Percentiles rank a stretch among this genome's conserved stretches.
Conservation (phyloP, 352 stramenopile genomes). For the Globisporangium nagaii region DNA sequence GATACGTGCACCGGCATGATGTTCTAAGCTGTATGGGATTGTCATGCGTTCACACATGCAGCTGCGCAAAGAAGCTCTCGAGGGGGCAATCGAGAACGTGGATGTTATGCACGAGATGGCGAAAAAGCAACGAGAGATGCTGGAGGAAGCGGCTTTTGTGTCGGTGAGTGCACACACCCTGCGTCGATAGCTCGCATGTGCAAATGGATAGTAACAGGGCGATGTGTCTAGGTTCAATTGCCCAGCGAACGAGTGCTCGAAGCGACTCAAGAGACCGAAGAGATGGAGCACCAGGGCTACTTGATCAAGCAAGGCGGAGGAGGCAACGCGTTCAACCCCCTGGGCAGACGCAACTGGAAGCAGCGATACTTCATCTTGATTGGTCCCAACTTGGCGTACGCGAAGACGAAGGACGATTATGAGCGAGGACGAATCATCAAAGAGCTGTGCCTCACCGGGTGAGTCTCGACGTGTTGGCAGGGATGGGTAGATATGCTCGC, state of each 20-base stretch:
- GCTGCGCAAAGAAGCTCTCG: conserved; percentile 67
- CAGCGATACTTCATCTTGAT: conserved; percentile 85
- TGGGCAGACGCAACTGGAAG: conserved; percentile 86
- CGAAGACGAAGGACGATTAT: conserved; percentile 84
- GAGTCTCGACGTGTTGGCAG: conserved; percentile 11
- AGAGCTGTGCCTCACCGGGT: conserved; percentile 75
- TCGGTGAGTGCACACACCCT: conserved; percentile 47
- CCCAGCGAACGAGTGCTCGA: conserved; percentile 77
- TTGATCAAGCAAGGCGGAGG: conserved; percentile 84
- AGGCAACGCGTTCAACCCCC: conserved; percentile 67
- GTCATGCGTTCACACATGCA: too few relatives aligned
- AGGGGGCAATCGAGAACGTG: conserved; percentile 59
- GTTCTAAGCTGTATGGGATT: too few relatives aligned
- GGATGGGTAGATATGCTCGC: too few relatives aligned
- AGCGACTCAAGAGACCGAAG: conserved; percentile 60
- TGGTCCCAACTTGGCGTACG: conserved; percentile 66
- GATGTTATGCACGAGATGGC: conserved; percentile 62
- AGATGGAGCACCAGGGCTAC: conserved; percentile 72
- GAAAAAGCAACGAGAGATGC: conserved; percentile 56
- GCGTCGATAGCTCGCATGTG: too few relatives aligned
- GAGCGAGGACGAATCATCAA: conserved; percentile 85
- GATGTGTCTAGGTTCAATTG: conserved; percentile 42
- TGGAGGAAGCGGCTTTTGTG: conserved; percentile 76
- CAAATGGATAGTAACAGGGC: background rate
- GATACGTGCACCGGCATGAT: too few relatives aligned